phyloP scores from a whole-genome alignment of 192 early-diverging fungal genomes.

The Rhizophagus clarus region DNA sequence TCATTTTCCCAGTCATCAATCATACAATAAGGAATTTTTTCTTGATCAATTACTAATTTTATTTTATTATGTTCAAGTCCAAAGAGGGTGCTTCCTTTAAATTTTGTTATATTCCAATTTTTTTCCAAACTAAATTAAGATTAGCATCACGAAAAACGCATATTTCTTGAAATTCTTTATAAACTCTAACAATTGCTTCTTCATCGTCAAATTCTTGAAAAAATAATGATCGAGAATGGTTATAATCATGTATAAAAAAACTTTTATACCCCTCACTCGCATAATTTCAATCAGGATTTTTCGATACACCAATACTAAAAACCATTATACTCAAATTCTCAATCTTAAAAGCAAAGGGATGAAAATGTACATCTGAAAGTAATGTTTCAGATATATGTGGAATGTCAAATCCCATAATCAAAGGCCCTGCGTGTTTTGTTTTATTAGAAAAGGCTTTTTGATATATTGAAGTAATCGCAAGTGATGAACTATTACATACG shows the following conservation, averaged over 20 bases:
- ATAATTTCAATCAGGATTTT: no score
- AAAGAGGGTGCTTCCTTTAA: neutral
- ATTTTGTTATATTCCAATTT: constrained; percentile 3
- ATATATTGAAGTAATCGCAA: neutral
- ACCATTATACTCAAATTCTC: no score
- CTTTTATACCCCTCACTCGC: no score
- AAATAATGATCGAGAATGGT: no score
- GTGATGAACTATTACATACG: neutral
- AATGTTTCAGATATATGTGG: neutral
- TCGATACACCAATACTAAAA: no score
- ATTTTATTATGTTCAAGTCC: neutral
- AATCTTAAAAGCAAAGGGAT: no score
- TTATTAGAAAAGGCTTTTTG: neutral
- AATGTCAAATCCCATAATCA: neutral
- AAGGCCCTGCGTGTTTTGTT: neutral
- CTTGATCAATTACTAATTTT: no score
- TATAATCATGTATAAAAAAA: no score
- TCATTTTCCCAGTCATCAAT: neutral
- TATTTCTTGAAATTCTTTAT: neutral
- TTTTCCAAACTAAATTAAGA: constrained; percentile 13
- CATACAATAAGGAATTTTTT: neutral
- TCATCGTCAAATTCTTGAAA: no score
- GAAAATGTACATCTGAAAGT: no score
- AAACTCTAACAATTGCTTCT: neutral
- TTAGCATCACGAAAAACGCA: neutral